Evolutionary conservation across 2,329 filamentous ascomycete species (phyloP), one percentile per base, ranked within the genome.

Genomic region (Trichoderma afroharzianum): DNA sequence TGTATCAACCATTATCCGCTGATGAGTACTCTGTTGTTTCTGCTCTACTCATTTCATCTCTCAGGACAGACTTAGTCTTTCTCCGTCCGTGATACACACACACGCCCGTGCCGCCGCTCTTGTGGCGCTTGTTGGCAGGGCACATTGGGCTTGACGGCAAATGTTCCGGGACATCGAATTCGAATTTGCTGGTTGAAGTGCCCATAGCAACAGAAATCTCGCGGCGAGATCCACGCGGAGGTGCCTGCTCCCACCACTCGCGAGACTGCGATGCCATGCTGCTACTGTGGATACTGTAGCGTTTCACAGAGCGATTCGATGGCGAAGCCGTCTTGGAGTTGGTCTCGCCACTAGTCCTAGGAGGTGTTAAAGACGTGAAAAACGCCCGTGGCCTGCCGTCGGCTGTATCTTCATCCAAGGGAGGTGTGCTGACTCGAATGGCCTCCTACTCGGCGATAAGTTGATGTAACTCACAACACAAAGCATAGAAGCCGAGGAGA

Each of bases 91-190:
- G 85, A 73, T 85, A 86, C 3, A 88, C 85, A 70, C 86, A 88
- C 3, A 87, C 72, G 0, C 84, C 85, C 6, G 80, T 83, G 5
- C 85, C 85, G n/a, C 82, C 80, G 15, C 82, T 82, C 67, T 76
- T 76, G 69, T 86, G 82, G 53, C 80, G 83, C 57, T 77, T 77
- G 75, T 87, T 86, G 9, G 85, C 78, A 3, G 86, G 86, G 69
- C 86, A 88, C 79, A 87, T 82, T 18, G 85, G 85, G 74, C 85
- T 87, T 71, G 73, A 84, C 36, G 85, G 84, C 8, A 86, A 77
- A 73, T 88, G 86, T 73, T 87, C 84, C 2, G 85, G 84, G 12
- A 87, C 73, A 61, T 86, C 81, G 71, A 88, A 87, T 62, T 84
- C 79, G 71, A 88, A 88, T 5, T 72, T 66, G 26, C 68, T 70